Base-by-base conservation (phyloP, 306 rosid genomes). In the Inga oerstediana region DNA sequence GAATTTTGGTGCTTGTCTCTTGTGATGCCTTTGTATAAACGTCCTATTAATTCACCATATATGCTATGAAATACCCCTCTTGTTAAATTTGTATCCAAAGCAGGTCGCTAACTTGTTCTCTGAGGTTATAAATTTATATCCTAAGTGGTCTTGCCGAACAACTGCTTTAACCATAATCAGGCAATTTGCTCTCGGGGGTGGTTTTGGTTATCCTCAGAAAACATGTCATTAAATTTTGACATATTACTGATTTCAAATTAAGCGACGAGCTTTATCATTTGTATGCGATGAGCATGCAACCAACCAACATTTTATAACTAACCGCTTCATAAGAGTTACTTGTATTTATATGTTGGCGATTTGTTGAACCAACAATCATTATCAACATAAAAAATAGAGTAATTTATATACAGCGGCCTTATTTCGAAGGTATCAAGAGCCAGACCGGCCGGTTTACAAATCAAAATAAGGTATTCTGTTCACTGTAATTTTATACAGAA, bases 1-100 rank as follows among this genome's bases (percentile, higher is more conserved):
- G 75, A 32, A 79, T 69, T 84, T 19, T 68, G 59, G 20, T 84
- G 71, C 1, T n/a, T 4, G 69, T 24, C 48, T 66, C 74, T 54
- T 27, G 5, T 35, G 6, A 2, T 32, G 76, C 2, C 59, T 12
- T 7, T 13, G 32, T n/a, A 51, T 75, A 4, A 2, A 27, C 1
- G 7, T 68, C 30, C 1, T 35, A 46, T 19, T 13, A 17, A 69
- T 11, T 35, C 49, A 4, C 73, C 46, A 17, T 48, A 7, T 15
- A 35, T 8, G 56, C 32, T 73, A 52, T 56, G 32, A 54, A 46
- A 19, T 24, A 76, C 19, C 44, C 13, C 17, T 4, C 16, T 48
- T 48, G 20, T 52, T 16, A 17, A 52, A 16, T 15, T 52, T 14
- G 58, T 52, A 52, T 52, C n/a, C 7, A 17, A 4, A 7, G 5